Evolutionary conservation across 73 alveolate genomes (phyloP).

Genomic region (Paramecium caudatum): DNA sequence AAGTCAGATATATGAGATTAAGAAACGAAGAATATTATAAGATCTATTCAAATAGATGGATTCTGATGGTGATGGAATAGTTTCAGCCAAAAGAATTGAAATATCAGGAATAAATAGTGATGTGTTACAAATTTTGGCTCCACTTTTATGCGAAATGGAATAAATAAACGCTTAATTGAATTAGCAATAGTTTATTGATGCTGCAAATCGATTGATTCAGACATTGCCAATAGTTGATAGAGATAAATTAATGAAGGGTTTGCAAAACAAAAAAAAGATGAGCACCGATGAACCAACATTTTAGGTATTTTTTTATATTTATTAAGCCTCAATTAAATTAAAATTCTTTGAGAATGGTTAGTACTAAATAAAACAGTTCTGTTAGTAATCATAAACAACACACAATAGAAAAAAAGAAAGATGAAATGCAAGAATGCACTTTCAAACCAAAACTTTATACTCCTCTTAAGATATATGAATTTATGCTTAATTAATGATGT

Average conservation of each 20-base stretch:
- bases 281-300: constrained; percentile 2
- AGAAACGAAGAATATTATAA: constrained; percentile 23
- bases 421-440: constrained; percentile 64
- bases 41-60: constrained; percentile 73
- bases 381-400: constrained; percentile 25
- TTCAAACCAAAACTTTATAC: constrained; percentile 47
- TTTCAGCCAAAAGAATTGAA: constrained; percentile 78
- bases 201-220: constrained; percentile 34
- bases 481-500: constrained; percentile 68
- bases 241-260: constrained; percentile 45
- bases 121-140: constrained; percentile 72
- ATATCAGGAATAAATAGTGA: constrained; percentile 73
- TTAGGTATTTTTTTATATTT: neutral
- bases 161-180: constrained; percentile 64
- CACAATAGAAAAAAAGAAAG: neutral
- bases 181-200: neutral
- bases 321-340: constrained; percentile 16
- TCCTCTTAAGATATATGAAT: constrained; percentile 53
- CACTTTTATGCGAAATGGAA: constrained; percentile 81
- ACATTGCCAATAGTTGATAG: constrained; percentile 55
- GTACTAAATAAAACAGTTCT: constrained; percentile 17
- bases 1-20: constrained; percentile 69
- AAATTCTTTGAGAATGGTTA: constrained; percentile 44
- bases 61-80: constrained; percentile 80
- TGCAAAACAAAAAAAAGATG: neutral